phyloP scores from a whole-genome alignment of 805 yeast genomes.

The Yarrowia alimentaria region DNA sequence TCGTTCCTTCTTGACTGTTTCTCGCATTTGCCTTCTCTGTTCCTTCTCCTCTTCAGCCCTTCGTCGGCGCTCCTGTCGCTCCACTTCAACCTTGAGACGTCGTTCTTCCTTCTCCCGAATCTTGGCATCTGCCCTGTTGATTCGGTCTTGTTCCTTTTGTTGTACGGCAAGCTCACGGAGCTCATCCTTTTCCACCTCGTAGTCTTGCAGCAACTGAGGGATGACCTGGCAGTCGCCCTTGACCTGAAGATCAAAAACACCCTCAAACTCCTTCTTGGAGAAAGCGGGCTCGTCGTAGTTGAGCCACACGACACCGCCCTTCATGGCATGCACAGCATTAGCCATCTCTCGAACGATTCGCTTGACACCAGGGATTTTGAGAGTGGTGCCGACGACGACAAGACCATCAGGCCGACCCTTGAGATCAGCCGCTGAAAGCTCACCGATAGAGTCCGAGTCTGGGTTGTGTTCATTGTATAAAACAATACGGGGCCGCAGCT shows the following conservation, averaged over 20 bases:
- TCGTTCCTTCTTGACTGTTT: constrained; percentile 10
- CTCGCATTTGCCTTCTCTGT: constrained; percentile 5
- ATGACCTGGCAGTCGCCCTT: constrained; percentile 65
- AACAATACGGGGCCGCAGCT: constrained; percentile 63
- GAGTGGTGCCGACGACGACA: constrained; percentile 78
- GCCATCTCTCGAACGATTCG: constrained; percentile 61
- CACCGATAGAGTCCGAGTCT: constrained; percentile 83
- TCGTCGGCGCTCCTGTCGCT: constrained; percentile 11
- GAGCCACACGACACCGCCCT: constrained; percentile 62
- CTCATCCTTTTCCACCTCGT: constrained; percentile 12
- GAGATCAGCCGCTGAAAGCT: constrained; percentile 65
- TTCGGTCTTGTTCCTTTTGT: constrained; percentile 22
- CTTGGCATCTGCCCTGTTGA: constrained; percentile 13
- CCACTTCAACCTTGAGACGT: no score
- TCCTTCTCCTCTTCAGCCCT: constrained; percentile 14
- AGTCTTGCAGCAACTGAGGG: constrained; percentile 42
- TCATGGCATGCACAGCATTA: constrained; percentile 53
- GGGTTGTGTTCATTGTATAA: constrained; percentile 78
- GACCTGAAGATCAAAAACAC: constrained; percentile 56
- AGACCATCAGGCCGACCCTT: constrained; percentile 69
- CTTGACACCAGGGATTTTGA: constrained; percentile 74
- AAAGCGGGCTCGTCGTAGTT: constrained; percentile 53
- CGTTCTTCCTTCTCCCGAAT: constrained; percentile 16
- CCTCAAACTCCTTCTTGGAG: constrained; percentile 49
- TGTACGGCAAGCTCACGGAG: no score